Conservation (phyloP, 768 basidiomycete genomes). For the Lactifluus rugatus region DNA sequence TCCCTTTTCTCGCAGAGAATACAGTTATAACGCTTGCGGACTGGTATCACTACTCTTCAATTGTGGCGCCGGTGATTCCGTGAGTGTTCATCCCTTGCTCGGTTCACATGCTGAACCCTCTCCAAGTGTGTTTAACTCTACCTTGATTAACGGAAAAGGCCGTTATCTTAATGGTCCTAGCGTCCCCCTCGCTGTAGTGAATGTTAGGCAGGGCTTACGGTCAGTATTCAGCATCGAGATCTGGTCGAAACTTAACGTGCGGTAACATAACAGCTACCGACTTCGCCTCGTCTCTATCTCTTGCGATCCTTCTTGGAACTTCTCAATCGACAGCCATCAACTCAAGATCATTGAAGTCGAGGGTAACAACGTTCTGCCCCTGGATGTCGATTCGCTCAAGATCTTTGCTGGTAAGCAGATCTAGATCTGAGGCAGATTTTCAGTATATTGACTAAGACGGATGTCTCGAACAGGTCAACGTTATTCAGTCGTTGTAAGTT, state of each 20-base stretch:
- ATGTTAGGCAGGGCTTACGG: constrained; percentile 28
- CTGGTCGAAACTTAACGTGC: not conserved
- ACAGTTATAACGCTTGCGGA: constrained; percentile 23
- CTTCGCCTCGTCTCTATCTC: constrained; percentile 44
- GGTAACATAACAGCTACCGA: constrained; percentile 34
- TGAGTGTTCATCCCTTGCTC: not conserved
- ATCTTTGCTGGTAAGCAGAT: constrained; percentile 21
- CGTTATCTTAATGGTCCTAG: constrained; percentile 34
- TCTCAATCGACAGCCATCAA: constrained; percentile 24
- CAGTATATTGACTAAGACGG: too few relatives aligned
- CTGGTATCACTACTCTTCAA: constrained; percentile 20
- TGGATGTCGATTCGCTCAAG: constrained; percentile 21
- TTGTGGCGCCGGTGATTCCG: not conserved
- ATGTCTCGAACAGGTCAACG: constrained; percentile 16
- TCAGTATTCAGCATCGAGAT: not conserved
- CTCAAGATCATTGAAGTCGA: constrained; percentile 27
- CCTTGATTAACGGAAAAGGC: constrained; percentile 45
- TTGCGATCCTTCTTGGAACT: constrained; percentile 30
- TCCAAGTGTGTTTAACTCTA: constrained; percentile 27
- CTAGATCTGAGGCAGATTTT: not conserved
- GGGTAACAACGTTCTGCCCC: constrained; percentile 18
- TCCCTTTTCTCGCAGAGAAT: constrained; percentile 2
- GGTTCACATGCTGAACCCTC: not conserved
- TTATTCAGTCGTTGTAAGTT: constrained; percentile 24
- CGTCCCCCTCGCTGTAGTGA: constrained; percentile 35